Percentiles rank a stretch among this genome's conserved stretches.
phyloP scores from a whole-genome alignment of 345 rosid species.

The thale cress (Arabidopsis thaliana) region DNA sequence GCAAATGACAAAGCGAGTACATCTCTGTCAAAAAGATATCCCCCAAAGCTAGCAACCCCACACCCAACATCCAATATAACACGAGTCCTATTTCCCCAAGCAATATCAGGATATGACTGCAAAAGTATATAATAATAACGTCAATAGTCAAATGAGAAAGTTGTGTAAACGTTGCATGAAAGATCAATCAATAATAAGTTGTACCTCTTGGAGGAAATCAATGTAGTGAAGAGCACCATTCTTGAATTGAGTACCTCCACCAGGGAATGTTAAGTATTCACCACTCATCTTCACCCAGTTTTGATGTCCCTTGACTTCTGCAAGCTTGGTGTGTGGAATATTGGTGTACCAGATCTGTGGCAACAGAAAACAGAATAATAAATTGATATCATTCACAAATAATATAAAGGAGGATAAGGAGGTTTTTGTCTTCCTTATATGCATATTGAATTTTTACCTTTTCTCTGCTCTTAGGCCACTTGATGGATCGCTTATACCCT shows the following conservation, averaged over 20 bases:
- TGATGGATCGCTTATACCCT: slow-evolving; percentile 71
- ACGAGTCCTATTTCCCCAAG: slow-evolving; percentile 79
- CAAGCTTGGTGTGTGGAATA: slow-evolving; percentile 74
- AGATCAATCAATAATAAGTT: not conserved
- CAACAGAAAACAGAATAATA: slow-evolving; percentile 32
- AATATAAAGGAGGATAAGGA: slow-evolving; percentile 7
- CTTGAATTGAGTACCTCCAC: slow-evolving; percentile 97
- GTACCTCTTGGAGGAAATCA: slow-evolving; percentile 67
- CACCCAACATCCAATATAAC: slow-evolving; percentile 94
- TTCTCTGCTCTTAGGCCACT: slow-evolving; percentile 94
- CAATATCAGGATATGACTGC: slow-evolving; percentile 69
- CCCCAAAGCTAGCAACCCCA: slow-evolving; percentile 97
- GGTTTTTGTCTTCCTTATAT: not conserved
- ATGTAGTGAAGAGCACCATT: slow-evolving; percentile 77
- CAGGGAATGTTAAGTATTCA: slow-evolving; percentile 80
- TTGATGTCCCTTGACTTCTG: slow-evolving; percentile 72
- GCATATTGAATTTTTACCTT: slow-evolving; percentile 49
- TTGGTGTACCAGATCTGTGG: slow-evolving; percentile 70
- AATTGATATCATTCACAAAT: slow-evolving; percentile 12
- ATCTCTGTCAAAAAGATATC: slow-evolving; percentile 81
- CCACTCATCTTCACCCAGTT: slow-evolving; percentile 72
- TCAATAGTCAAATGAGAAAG: slow-evolving; percentile 22
- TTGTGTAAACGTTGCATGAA: not conserved
- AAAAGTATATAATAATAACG: slow-evolving; percentile 18
- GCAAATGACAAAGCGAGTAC: slow-evolving; percentile 93